Base-by-base conservation (phyloP, 352 stramenopile genomes). In the Globisporangium takayamanum region DNA sequence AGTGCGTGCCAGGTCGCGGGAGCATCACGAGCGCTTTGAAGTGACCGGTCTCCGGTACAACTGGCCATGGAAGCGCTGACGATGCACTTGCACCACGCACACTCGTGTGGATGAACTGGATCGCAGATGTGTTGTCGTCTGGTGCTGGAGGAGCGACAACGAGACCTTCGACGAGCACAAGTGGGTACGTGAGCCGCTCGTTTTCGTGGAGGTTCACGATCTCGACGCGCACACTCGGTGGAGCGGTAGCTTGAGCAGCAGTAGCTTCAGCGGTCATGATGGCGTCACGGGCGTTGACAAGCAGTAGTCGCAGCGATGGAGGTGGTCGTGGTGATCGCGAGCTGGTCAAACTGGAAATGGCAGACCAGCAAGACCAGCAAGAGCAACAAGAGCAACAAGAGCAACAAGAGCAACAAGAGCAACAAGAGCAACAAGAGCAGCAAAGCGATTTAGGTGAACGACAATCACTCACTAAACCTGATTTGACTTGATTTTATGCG, bases 151-250 rank as follows among this genome's bases (percentile, higher is more conserved):
- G 15, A 28, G 49, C 39, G 52, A 41, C 7, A 11, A 11, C 33
- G 33, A 39, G 6, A 12, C 79, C 76, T 50, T 87, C 71, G 25
- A 87, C 57, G 33, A 89, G 66, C 22, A 86, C 66, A 33, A 87
- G 64, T 8, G 76, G 76, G 49, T 82, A 74, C 22, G 69, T 55
- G 20, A 89, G 53, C 5, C 67, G 77, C 55, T 93, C 94, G 46
- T 88, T 89, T 59, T 93, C 75, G 47, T 78, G 67, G 25, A 95
- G 68, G 59, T 95, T 98, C 53, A 85, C 77, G 12, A 97, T 77
- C 18, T 90, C 72, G 62, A 89, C 78, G 33, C 51, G 44, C 10
- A 55, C 12, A 20, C 20, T n/a, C 15, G 51, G 7, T 4, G 22
- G 3, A 10, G 33, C 14, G 25, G 15, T 12, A 16, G 15, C 26